Evolutionary conservation across 345 rosid species (phyloP), one percentile per base, ranked within the genome.

Genomic region (Heritiera fomes): DNA sequence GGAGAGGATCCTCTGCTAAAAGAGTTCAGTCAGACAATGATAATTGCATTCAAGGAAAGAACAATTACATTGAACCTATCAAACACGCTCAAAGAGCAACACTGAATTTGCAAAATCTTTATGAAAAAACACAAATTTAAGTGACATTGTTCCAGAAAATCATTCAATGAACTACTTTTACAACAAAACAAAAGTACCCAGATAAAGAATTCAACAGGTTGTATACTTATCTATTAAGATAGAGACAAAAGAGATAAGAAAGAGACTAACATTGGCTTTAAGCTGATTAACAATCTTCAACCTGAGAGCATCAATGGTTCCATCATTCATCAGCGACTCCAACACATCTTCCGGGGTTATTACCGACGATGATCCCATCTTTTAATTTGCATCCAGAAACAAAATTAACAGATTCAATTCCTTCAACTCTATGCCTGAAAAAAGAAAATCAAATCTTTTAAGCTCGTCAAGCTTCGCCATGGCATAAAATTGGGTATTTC

Each of bases 211-310:
- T 23, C 23, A 67, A 8, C 58, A 23, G 20, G 2, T 49, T 34
- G 55, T 46, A 38, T 12, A 23, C 4, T 9, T 50, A 75, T 71
- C 65, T 45, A 55, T 15, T 20, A 18, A 40, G 55, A 40, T 6
- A 20, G 1, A 23, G 12, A 30, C 41, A 34, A 67, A 65, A 55
- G 18, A 81, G 17, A 38, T 18, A 60, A 82, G 75, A 65, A 77
- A 66, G 75, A 60, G 13, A 56, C 73, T 81, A 82, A 89, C 92
- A 80, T 91, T 88, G 82, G 96, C 91, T 88, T 89, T 89, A 77
- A 91, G 92, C 86, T 91, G 92, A 77, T 90, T 90, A 60, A 91
- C 89, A 80, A 91, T 90, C 88, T 90, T 89, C 83, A 87, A 84
- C 65, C 93, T 83, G 80, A 91, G 89, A 78, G 91, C 81, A 71